phyloP scores from a whole-genome alignment of 768 basidiomycete species.

The Lepiota subincarnata region DNA sequence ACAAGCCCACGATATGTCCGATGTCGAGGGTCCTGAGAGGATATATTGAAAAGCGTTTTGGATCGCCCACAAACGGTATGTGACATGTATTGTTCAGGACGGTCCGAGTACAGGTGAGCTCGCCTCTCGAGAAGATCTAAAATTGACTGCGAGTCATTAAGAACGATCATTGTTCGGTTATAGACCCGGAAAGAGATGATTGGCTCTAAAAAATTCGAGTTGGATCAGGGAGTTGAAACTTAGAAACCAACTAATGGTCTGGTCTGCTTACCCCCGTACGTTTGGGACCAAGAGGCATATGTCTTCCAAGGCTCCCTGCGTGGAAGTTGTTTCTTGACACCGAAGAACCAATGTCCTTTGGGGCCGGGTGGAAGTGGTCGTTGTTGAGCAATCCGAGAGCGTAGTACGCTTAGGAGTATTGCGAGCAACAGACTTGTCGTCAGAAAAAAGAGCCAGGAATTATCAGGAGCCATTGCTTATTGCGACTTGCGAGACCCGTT shows the following conservation, averaged over 20 bases:
- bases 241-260: no score
- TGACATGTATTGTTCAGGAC: conserved; percentile 44
- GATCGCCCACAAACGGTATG: conserved; percentile 38
- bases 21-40: conserved; percentile 33
- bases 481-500: no score
- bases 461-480: no score
- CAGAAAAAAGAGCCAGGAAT: no score
- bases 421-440: no score
- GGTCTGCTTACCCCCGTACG: conserved; percentile 12
- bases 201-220: conserved; percentile 23
- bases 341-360: conserved; percentile 11
- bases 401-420: neutral
- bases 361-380: conserved; percentile 17
- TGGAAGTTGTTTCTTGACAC: conserved; percentile 14
- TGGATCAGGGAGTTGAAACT: neutral
- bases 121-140: conserved; percentile 48
- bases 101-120: conserved; percentile 51
- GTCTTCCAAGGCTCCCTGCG: conserved; percentile 18
- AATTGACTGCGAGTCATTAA: conserved; percentile 42
- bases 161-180: conserved; percentile 42
- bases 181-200: conserved; percentile 45
- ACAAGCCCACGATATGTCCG: conserved; percentile 38
- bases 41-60: conserved; percentile 39
- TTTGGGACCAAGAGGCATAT: conserved; percentile 17
- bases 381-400: neutral